phyloP scores from a whole-genome alignment of 2,329 filamentous ascomycete genomes.

The Fusarium buxicola region DNA sequence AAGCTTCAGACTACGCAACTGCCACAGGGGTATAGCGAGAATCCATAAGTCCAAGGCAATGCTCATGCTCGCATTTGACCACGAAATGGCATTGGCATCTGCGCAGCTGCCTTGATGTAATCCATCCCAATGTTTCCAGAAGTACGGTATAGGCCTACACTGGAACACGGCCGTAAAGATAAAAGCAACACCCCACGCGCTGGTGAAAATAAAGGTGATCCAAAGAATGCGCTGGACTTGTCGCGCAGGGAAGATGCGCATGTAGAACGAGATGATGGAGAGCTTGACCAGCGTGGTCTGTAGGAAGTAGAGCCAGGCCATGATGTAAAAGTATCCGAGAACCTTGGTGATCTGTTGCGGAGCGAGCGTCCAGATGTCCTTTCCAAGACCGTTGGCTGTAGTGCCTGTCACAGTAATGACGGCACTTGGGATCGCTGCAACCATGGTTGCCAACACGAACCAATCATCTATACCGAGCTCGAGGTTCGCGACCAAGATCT shows the following conservation, averaged over 20 bases:
- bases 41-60: constrained; percentile 62
- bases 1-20: constrained; percentile 53
- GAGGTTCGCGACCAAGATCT: background rate
- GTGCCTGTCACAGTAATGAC: background rate
- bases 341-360: constrained; percentile 52
- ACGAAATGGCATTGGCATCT: constrained; percentile 57
- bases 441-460: background rate
- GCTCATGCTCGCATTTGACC: constrained; percentile 60
- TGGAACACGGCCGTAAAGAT: constrained; percentile 57
- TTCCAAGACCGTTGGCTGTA: background rate
- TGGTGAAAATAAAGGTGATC: constrained; percentile 52
- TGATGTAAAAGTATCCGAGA: constrained; percentile 56
- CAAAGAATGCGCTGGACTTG: constrained; percentile 52
- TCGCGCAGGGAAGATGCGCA: constrained; percentile 60
- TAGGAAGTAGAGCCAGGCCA: constrained; percentile 56
- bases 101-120: constrained; percentile 48
- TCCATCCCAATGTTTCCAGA: constrained; percentile 65
- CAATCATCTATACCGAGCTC: background rate
- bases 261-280: constrained; percentile 63
- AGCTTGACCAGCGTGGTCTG: constrained; percentile 58
- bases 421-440: background rate
- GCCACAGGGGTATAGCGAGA: constrained; percentile 58
- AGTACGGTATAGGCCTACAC: constrained; percentile 59
- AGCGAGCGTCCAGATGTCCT: constrained; percentile 59
- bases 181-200: constrained; percentile 53